phyloP scores from a whole-genome alignment of 2,329 filamentous ascomycete species.

The Chrysosporium queenslandicum region DNA sequence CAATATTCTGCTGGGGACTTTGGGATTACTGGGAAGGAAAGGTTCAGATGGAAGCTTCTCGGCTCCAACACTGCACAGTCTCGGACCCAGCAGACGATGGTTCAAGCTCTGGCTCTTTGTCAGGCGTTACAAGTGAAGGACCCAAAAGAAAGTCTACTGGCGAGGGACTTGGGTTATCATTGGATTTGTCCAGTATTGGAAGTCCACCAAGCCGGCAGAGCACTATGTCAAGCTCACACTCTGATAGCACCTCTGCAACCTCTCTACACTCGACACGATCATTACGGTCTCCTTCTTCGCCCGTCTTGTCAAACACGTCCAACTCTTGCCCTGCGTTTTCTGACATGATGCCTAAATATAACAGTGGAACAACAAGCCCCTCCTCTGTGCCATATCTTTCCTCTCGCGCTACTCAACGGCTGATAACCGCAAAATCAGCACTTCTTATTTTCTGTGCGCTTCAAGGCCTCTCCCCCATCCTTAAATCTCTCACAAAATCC shows the following conservation, averaged over 20 bases:
- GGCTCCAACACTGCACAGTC: background rate
- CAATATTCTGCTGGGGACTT: conserved; percentile 75
- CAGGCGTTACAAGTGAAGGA: background rate
- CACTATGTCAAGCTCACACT: conserved; percentile 33
- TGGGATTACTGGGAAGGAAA: conserved; percentile 86
- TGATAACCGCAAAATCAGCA: conserved; percentile 84
- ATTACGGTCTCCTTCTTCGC: conserved; percentile 22
- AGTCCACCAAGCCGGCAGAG: conserved; percentile 24
- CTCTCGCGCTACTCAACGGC: conserved; percentile 49
- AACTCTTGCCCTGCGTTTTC: conserved; percentile 28
- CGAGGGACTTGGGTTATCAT: conserved; percentile 35
- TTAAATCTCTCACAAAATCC: conserved; percentile 89
- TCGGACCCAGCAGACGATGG: conserved; percentile 25
- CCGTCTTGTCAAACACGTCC: conserved; percentile 20
- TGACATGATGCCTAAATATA: conserved; percentile 11
- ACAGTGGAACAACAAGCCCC: background rate
- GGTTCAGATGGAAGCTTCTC: conserved; percentile 45
- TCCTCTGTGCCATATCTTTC: conserved; percentile 27
- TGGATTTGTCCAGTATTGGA: conserved; percentile 30
- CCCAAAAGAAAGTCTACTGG: conserved; percentile 27
- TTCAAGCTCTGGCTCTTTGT: conserved; percentile 32
- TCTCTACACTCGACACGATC: conserved; percentile 43
- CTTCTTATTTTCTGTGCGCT: conserved; percentile 87
- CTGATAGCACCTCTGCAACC: conserved; percentile 46
- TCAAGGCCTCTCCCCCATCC: conserved; percentile 82